Percentiles rank a stretch among this genome's conserved stretches.
phyloP scores from a whole-genome alignment of 805 yeast genomes.

The Helenozyma baotianmanensis region DNA sequence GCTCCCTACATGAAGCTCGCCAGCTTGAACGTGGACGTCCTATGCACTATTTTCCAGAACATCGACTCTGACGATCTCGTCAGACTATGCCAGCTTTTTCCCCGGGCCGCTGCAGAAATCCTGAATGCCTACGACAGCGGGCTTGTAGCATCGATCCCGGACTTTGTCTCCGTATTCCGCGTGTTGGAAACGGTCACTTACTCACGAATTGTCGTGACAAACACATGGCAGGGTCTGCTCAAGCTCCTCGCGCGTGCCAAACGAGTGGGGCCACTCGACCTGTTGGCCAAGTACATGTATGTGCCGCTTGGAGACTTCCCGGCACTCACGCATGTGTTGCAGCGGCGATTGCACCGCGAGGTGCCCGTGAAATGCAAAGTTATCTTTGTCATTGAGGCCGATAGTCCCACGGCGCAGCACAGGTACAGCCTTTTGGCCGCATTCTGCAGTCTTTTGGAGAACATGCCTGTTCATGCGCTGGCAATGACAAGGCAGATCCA shows the following conservation, averaged over 20 bases:
- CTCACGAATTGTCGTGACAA: conserved; percentile 5
- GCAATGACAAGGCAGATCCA: conserved; percentile 1
- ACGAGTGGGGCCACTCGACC: conserved; percentile 2
- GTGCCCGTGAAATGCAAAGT: conserved; percentile 1
- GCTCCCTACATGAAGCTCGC: too few relatives aligned
- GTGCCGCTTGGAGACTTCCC: conserved; percentile 3
- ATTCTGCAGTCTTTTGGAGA: conserved; percentile 1
- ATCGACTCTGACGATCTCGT: too few relatives aligned
- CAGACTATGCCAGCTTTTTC: too few relatives aligned
- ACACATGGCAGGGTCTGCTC: conserved; percentile 5
- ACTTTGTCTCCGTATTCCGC: too few relatives aligned
- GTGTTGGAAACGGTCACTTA: conserved; percentile 4
- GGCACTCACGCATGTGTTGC: background rate
- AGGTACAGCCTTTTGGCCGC: background rate
- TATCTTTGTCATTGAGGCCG: conserved; percentile 3
- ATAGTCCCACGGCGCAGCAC: background rate
- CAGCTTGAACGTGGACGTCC: too few relatives aligned
- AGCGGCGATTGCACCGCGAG: conserved; percentile 2
- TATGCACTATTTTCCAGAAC: too few relatives aligned
- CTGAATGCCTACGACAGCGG: too few relatives aligned
- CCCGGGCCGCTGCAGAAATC: too few relatives aligned
- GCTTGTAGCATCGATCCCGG: too few relatives aligned
- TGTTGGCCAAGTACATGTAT: conserved; percentile 2
- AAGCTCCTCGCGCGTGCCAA: conserved; percentile 2
- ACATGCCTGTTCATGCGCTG: conserved; percentile 3